A percentile compares a stretch with the other conserved stretches of the same genome.
phyloP scores from a whole-genome alignment of 345 rosid genomes.

The Excoecaria cochinchinensis region DNA sequence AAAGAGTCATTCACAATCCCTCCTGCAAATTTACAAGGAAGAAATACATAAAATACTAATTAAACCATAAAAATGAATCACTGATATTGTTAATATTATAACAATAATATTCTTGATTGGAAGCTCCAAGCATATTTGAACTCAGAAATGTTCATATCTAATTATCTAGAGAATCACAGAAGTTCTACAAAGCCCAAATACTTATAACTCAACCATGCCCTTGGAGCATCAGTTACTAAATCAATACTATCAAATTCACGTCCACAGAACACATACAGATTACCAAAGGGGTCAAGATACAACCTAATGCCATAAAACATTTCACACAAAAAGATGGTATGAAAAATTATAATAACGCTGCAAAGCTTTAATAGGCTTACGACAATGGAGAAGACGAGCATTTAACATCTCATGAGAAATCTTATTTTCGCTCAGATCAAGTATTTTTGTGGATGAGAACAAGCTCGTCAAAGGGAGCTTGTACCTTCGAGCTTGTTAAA shows the following conservation, averaged over 20 bases:
- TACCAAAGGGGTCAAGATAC: too few species aligned
- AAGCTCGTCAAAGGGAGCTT: too few species aligned
- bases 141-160: not conserved
- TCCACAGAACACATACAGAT: not conserved
- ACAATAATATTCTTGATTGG: not conserved
- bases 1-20: slow-evolving; percentile 90
- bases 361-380: not conserved
- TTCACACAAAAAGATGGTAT: not conserved
- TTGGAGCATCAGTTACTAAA: not conserved
- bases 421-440: not conserved
- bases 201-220: not conserved
- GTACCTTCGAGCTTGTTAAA: not conserved
- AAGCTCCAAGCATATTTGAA: not conserved
- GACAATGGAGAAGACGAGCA: not conserved
- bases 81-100: not conserved
- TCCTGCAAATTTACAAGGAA: slow-evolving; percentile 44
- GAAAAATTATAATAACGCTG: not conserved
- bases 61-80: not conserved
- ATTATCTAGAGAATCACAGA: not conserved
- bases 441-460: not conserved
- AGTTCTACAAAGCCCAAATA: not conserved
- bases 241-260: not conserved
- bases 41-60: not conserved
- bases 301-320: not conserved
- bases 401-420: not conserved